Evolutionary conservation across 768 basidiomycete species (phyloP).

Genomic region (Rhizopogon roseolus): DNA sequence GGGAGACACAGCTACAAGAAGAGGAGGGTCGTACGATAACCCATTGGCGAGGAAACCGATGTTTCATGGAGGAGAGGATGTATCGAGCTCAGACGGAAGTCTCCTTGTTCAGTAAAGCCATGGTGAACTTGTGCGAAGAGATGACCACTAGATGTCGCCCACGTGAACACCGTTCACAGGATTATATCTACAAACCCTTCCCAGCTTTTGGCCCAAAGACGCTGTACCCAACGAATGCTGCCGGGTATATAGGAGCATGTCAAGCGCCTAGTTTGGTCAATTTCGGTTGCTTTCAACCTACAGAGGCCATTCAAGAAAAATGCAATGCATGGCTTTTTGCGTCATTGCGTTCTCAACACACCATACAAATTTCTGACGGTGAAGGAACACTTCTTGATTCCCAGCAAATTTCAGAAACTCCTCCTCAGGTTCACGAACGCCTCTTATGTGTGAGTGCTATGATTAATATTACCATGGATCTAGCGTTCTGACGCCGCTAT

Average conservation of each 20-base stretch:
- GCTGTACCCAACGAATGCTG: background rate
- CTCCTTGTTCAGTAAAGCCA: background rate
- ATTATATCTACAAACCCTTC: background rate
- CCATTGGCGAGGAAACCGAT: background rate
- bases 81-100: background rate
- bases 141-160: background rate
- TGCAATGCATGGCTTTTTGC: background rate
- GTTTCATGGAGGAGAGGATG: background rate
- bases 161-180: conserved; percentile 13
- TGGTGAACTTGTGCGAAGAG: background rate
- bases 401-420: background rate
- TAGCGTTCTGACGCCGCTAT: background rate
- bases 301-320: background rate
- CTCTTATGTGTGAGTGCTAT: background rate
- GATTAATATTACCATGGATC: background rate
- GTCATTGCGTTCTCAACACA: background rate
- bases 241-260: background rate
- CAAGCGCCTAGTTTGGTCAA: background rate
- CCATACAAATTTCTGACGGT: background rate
- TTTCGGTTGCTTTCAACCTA: background rate
- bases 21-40: too few relatives aligned
- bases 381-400: background rate
- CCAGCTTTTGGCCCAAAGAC: background rate
- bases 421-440: background rate
- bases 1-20: background rate